Evolutionary conservation across 2,329 filamentous ascomycete species (phyloP).

Genomic region (Colletotrichum salicis): DNA sequence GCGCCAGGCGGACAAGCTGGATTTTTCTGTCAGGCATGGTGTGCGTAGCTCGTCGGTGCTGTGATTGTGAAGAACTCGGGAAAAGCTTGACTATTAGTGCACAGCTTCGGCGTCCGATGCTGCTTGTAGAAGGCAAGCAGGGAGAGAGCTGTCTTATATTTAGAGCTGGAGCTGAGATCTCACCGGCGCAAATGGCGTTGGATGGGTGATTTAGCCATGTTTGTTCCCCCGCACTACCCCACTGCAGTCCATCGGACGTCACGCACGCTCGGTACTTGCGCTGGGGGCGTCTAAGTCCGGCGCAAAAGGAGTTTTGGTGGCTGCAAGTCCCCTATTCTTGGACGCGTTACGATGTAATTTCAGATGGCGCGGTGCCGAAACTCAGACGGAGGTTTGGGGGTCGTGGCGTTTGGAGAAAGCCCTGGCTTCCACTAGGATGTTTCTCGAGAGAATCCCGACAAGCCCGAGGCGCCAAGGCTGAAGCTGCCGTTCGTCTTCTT

Average conservation of each 20-base stretch:
- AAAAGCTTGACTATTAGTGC: background rate
- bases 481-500: background rate
- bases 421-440: background rate
- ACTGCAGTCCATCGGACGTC: conserved; percentile 32
- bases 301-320: background rate
- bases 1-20: conserved; percentile 51
- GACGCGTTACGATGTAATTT: background rate
- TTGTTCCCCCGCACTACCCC: conserved; percentile 34
- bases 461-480: background rate
- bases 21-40: conserved; percentile 41
- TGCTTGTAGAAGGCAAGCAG: background rate
- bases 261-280: conserved; percentile 31
- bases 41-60: background rate
- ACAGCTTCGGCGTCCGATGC: background rate
- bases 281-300: conserved; percentile 16
- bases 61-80: background rate
- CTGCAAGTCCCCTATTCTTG: background rate
- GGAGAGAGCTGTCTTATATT: conserved; percentile 2
- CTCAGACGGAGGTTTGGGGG: conserved; percentile 17
- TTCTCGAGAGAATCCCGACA: background rate
- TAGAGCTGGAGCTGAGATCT: background rate
- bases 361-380: conserved; percentile 28
- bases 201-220: conserved; percentile 17
- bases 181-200: background rate
- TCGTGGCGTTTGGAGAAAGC: conserved; percentile 16